Percentiles rank a stretch among this genome's conserved stretches.
These are phyloP conservation scores for Aspergillus persii DNA, from an alignment of 2,329 filamentous ascomycete species.

Conservation along the genomic window DNA sequence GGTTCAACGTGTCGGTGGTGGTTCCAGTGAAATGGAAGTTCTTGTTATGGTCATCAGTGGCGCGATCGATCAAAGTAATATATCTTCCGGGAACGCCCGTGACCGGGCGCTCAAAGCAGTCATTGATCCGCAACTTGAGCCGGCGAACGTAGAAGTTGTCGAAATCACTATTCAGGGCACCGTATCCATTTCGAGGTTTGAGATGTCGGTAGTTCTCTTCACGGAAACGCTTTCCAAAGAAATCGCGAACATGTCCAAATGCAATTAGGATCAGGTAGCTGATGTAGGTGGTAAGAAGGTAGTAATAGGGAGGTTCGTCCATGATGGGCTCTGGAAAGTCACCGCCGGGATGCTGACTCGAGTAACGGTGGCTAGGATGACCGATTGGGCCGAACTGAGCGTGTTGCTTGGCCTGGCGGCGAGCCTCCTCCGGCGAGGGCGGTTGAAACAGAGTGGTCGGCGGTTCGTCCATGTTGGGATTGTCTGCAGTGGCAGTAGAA, in stretches of 20 bases:
- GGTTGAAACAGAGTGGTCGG: slow-evolving; percentile 84
- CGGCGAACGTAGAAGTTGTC: slow-evolving; percentile 97
- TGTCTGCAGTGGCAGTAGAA: slow-evolving; percentile 79
- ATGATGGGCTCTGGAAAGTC: slow-evolving; percentile 80
- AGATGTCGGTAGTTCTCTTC: slow-evolving; percentile 83
- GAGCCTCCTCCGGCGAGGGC: slow-evolving; percentile 77
- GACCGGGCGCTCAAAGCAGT: slow-evolving; percentile 90
- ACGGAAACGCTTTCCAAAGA: slow-evolving; percentile 94
- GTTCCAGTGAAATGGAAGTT: slow-evolving; percentile 87
- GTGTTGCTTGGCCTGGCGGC: slow-evolving; percentile 71
- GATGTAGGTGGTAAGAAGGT: slow-evolving; percentile 95
- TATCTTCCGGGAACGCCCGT: slow-evolving; percentile 92
- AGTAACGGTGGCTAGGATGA: slow-evolving; percentile 78
- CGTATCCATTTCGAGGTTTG: slow-evolving; percentile 81
- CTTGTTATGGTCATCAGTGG: slow-evolving; percentile 86
- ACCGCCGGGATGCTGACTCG: slow-evolving; percentile 80
- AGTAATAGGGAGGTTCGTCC: slow-evolving; percentile 96
- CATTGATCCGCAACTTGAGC: slow-evolving; percentile 90
- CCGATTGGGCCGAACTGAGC: slow-evolving; percentile 88
- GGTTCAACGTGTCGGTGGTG: slow-evolving; percentile 90
- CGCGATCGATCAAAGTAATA: slow-evolving; percentile 89
- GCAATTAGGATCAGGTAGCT: slow-evolving; percentile 95
- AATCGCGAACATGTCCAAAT: slow-evolving; percentile 92
- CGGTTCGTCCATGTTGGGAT: slow-evolving; percentile 68
- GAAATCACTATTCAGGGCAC: slow-evolving; percentile 94